These are phyloP conservation scores for Rhodocollybia butyracea DNA, from an alignment of 768 basidiomycete genomes.

Conservation along the genomic window DNA sequence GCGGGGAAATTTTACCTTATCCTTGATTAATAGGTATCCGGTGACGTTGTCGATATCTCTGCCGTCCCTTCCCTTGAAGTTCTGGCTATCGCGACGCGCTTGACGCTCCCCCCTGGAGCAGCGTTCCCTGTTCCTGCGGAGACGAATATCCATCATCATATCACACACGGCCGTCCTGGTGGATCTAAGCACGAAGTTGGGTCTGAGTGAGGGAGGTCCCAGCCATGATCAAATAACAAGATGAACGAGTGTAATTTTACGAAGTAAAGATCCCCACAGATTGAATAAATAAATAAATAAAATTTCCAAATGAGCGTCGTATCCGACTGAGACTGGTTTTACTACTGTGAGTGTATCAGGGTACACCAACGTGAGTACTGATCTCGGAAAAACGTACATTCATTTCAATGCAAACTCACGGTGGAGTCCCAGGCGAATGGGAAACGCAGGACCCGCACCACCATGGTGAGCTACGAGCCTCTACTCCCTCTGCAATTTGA, in stretches of 20 bases:
- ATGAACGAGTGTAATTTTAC: not conserved
- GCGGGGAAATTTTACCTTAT: not conserved
- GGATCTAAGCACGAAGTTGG: not conserved
- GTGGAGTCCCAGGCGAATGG: too few relatives aligned
- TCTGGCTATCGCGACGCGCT: slow-evolving; percentile 8
- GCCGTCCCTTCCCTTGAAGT: slow-evolving; percentile 16
- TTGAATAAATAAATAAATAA: too few relatives aligned
- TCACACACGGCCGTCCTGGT: slow-evolving; percentile 14
- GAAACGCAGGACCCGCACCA: too few relatives aligned
- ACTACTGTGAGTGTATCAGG: too few relatives aligned
- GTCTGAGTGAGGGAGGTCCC: not conserved
- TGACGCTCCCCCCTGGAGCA: slow-evolving; percentile 10
- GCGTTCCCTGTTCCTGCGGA: slow-evolving; percentile 16
- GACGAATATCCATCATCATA: slow-evolving; percentile 8
- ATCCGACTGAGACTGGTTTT: too few relatives aligned
- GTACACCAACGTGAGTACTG: too few relatives aligned
- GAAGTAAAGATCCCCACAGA: too few relatives aligned
- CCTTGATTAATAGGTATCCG: not conserved
- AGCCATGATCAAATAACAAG: not conserved
- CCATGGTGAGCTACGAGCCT: too few relatives aligned
- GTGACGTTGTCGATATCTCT: not conserved
- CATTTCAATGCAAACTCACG: too few relatives aligned
- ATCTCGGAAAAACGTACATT: too few relatives aligned
- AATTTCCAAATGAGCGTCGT: too few relatives aligned
- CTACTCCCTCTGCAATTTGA: too few relatives aligned